Evolutionary conservation across 805 yeast species (phyloP).

Genomic region (Ogataea thermomethanolica): DNA sequence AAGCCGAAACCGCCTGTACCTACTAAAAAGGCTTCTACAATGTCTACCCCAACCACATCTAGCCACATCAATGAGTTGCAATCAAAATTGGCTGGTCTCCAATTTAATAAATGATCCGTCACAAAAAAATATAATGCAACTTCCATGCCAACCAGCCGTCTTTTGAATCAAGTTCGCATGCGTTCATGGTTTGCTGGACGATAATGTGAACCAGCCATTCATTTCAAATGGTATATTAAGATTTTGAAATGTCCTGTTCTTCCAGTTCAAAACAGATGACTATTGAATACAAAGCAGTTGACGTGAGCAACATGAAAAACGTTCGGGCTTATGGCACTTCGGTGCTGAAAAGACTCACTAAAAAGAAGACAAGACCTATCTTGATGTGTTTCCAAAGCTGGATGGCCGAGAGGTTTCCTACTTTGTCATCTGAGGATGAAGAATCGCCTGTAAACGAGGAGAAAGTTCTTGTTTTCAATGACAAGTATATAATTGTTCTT

Average conservation of each 20-base stretch:
- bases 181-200: neutral
- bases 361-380: slow-evolving; percentile 22
- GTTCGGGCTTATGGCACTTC: slow-evolving; percentile 16
- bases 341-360: slow-evolving; percentile 22
- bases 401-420: slow-evolving; percentile 11
- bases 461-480: slow-evolving; percentile 11
- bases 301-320: slow-evolving; percentile 5
- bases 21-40: slow-evolving; percentile 12
- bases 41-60: slow-evolving; percentile 3
- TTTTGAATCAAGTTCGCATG: neutral
- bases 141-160: too few species aligned
- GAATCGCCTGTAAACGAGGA: neutral
- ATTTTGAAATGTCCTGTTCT: too few species aligned
- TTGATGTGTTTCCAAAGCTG: slow-evolving; percentile 20
- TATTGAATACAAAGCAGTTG: too few species aligned
- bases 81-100: slow-evolving; percentile 24
- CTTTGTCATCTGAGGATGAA: neutral
- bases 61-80: slow-evolving; percentile 33
- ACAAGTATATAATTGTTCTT: slow-evolving; percentile 16
- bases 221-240: neutral
- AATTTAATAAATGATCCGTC: slow-evolving; percentile 15
- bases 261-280: too few species aligned
- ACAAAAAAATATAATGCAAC: neutral
- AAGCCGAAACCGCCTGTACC: slow-evolving; percentile 15
- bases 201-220: slow-evolving; percentile 1